Evolutionary conservation across 805 yeast genomes (phyloP), one percentile per base, ranked within the genome.

Genomic region (Candida sanyiensis): DNA sequence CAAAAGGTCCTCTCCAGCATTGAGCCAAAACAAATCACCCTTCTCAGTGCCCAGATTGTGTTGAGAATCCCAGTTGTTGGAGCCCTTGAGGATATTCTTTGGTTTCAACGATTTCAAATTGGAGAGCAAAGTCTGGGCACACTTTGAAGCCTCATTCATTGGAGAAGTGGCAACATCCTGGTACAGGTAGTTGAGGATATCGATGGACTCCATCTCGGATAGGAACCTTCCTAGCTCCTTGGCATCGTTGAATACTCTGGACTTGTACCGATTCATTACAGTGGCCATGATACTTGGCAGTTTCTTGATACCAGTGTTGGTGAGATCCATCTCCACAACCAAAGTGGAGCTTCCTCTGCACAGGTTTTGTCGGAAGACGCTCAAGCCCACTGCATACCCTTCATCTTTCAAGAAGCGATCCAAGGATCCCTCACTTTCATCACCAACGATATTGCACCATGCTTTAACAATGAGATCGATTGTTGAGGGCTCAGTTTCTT

Each of bases 401-500:
- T 51, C 5, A 43, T 35, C 13, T 16, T 59, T 60, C 8, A 78
- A 56, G 13, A 48, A 51, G 5, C 66, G 56, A 44, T 70, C 69
- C 6, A 82, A 51, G 0, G 86, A 73, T 0, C 70, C 70, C 2
- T 47, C 40, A 5, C 76, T 58, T 57, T 83, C 90, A 54, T 77
- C 79, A 1, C 90, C 90, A 35, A 80, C 58, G 0, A 81, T 38
- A 33, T 72, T 72, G 38, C 76, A 67, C 80, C 86, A 77, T 4
- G 69, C 54, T 9, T 57, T 56, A 22, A 62, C 58, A 32, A 61
- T 66, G 8, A 67, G 25, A 6, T 30, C 22, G 1, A 31, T 21
- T 6, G 20, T 23, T 8, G 34, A 23, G 10, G 33, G 16, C 1
- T 30, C 3, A 1, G 33, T 16, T 12, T 28, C 42, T 4, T 35